Conservation (phyloP, 192 early-diverging fungal species). For the Cetraspora pellucida region DNA sequence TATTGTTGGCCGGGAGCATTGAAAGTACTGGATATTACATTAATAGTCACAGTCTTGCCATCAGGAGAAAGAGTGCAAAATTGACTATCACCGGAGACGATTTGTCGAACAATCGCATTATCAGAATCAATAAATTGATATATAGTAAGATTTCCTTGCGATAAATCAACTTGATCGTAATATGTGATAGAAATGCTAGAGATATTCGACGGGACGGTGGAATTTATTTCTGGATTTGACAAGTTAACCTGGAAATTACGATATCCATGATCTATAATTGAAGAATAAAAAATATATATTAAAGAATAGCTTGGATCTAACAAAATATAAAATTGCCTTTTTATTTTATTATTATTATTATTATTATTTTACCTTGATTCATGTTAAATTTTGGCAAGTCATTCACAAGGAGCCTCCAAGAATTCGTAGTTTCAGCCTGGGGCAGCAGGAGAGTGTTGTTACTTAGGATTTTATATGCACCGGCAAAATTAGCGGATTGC, state of each 20-base stretch:
- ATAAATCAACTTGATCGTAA: neutral
- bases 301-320: neutral
- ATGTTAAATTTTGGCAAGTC: neutral
- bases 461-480: no score
- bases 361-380: neutral
- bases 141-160: neutral
- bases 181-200: neutral
- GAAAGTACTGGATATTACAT: neutral
- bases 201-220: neutral
- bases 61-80: neutral
- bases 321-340: neutral
- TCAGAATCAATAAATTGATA: neutral
- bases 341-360: no score
- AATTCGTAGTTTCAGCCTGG: no score
- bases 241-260: neutral
- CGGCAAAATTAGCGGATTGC: no score
- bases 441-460: no score
- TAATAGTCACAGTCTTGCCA: neutral
- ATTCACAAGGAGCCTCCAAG: no score
- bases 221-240: neutral
- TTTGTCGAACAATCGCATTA: neutral
- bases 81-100: no score
- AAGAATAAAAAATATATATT: neutral
- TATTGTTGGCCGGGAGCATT: neutral
- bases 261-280: neutral